Percentiles rank a stretch among this genome's conserved stretches.
Evolutionary conservation across 495 filamentous ascomycete species (phyloP).

Genomic region (Xylaria bambusicola): DNA sequence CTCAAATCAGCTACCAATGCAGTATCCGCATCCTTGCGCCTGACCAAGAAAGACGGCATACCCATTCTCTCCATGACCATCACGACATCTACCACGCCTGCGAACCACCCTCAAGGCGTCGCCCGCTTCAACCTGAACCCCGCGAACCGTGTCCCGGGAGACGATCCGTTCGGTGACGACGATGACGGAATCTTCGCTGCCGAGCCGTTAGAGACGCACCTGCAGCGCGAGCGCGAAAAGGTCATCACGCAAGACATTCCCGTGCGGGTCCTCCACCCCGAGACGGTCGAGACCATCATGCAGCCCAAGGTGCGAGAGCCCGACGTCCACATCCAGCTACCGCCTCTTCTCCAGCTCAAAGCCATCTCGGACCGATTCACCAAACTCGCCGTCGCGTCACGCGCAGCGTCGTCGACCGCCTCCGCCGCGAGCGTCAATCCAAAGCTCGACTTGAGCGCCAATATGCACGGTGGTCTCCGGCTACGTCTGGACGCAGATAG

Average conservation of each 20-base stretch:
- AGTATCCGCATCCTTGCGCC: slow-evolving; percentile 74
- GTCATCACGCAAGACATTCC: slow-evolving; percentile 95
- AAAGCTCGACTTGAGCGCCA: slow-evolving; percentile 79
- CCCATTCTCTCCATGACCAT: slow-evolving; percentile 87
- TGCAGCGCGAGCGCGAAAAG: slow-evolving; percentile 70
- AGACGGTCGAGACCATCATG: slow-evolving; percentile 79
- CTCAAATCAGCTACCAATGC: slow-evolving; percentile 80
- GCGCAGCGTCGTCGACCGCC: slow-evolving; percentile 23
- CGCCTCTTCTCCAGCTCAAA: slow-evolving; percentile 80
- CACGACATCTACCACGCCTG: slow-evolving; percentile 57
- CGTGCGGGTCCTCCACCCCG: slow-evolving; percentile 80
- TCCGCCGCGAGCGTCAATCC: slow-evolving; percentile 35
- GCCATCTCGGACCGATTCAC: slow-evolving; percentile 92
- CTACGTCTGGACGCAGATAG: slow-evolving; percentile 76
- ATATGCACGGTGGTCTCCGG: slow-evolving; percentile 84
- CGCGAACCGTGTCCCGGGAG: slow-evolving; percentile 24
- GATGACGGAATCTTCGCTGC: slow-evolving; percentile 49
- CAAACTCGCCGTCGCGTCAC: slow-evolving; percentile 59
- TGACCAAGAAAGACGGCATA: slow-evolving; percentile 87
- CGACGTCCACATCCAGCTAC: slow-evolving; percentile 90
- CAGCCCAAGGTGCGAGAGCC: slow-evolving; percentile 89
- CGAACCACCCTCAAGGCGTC: slow-evolving; percentile 30
- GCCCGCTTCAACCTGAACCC: slow-evolving; percentile 24
- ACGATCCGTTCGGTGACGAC: slow-evolving; percentile 27
- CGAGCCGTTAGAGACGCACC: slow-evolving; percentile 51